Evolutionary conservation across 106 monocot species (phyloP).

Genomic region (Agapanthus africanus): DNA sequence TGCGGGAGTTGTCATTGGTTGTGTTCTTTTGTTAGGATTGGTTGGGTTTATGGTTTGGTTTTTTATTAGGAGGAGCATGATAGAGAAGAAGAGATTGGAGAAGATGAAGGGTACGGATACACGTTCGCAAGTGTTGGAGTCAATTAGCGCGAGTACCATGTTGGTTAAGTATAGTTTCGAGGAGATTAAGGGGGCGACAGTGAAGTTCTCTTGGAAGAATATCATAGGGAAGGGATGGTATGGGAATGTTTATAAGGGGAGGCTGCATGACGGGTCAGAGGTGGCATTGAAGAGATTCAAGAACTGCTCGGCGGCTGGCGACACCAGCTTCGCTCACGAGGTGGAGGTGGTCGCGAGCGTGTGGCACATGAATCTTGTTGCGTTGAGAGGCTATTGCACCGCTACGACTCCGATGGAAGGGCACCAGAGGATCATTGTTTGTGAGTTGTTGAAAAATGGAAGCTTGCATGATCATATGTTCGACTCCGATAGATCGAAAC

Average conservation of each 20-base stretch:
- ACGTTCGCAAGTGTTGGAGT: conserved; percentile 20
- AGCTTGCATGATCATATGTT: conserved; percentile 91
- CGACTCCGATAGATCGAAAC: conserved; percentile 11
- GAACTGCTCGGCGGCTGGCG: conserved; percentile 77
- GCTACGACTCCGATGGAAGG: conserved; percentile 63
- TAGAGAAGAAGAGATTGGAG: background rate
- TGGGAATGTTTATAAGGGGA: conserved; percentile 69
- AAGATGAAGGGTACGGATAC: background rate
- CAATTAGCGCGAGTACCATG: conserved; percentile 50
- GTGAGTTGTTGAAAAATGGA: conserved; percentile 78
- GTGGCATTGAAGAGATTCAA: conserved; percentile 82
- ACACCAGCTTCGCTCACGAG: conserved; percentile 70
- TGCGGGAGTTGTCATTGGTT: conserved; percentile 21
- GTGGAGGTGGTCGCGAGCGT: conserved; percentile 90
- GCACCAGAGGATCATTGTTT: conserved; percentile 88
- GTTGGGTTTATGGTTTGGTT: conserved; percentile 2
- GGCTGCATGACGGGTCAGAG: conserved; percentile 37
- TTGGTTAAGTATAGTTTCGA: conserved; percentile 61
- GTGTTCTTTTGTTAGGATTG: background rate
- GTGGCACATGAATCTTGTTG: conserved; percentile 76
- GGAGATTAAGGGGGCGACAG: conserved; percentile 63
- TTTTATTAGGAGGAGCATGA: conserved; percentile 2
- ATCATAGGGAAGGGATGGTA: conserved; percentile 74
- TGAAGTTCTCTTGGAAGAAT: conserved; percentile 62
- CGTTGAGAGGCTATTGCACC: conserved; percentile 75